Base-by-base conservation (phyloP, 345 rosid species). In the Citrus medica region DNA sequence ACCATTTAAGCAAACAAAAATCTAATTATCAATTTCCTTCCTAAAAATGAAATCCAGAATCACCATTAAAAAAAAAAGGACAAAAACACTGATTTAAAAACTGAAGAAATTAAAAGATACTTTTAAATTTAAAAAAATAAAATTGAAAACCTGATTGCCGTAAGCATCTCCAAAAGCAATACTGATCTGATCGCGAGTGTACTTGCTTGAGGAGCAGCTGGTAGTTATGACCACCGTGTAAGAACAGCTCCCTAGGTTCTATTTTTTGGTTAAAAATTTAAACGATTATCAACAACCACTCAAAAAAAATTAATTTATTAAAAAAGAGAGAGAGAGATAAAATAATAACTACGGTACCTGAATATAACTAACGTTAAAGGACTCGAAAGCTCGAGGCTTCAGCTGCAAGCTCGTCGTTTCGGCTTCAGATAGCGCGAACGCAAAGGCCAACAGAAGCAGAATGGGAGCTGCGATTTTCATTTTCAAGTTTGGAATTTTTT, bases 91-190 rank as follows among this genome's bases (percentile, higher is more conserved):
- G 4, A 27, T 21, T 71, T 51, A 53, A 17, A 53, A 53, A 22
- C n/a, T 0, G 17, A 32, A 32, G 60, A 7, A 53, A 30, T 46
- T 28, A 19, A 53, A 71, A 1, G 14, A 4, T 25, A 46, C 13
- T 32, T 4, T 17, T 33, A 19, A 19, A 48, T 27, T 55, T 17
- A 9, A 12, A 8, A 69, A 21, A 37, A 21, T n/a, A 35, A 55
- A 73, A 19, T 63, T 63, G 66, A 25, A 78, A 30, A 95, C 99
- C 98, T 92, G 97, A 84, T 94, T 92, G 61, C 95, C 99, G 64
- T 93, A 94, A 16, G 91, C 97, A 80, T 96, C 98, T 2, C 99
- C 98, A 48, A 96, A 96, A 48, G 99, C 75, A 32, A 96, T 77
- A 60, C 99, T 90, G 69, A 96, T 96, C 78, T 89, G 97, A 75